A percentile compares a stretch with the other conserved stretches of the same genome.
These are phyloP conservation scores for Serendipita vermifera DNA, from an alignment of 768 basidiomycete genomes.

Conservation along the genomic window DNA sequence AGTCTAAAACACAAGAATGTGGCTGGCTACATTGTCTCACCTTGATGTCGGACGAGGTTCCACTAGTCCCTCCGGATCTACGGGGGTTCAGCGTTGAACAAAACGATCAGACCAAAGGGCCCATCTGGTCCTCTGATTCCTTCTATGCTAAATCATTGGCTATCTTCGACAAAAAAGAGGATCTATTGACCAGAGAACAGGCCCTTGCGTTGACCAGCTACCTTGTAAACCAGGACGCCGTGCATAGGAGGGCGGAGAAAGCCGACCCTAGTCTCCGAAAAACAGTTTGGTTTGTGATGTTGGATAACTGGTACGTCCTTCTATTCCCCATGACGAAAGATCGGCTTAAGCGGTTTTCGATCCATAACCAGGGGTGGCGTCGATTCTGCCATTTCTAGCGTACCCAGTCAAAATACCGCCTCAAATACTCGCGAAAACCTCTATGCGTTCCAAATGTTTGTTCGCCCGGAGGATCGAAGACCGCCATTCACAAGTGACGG, in stretches of 20 bases:
- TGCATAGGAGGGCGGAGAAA: too few relatives aligned
- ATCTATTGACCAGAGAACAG: neutral
- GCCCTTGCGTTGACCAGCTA: neutral
- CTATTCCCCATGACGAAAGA: neutral
- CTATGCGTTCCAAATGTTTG: neutral
- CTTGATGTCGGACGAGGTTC: neutral
- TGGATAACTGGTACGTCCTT: slow-evolving; percentile 2
- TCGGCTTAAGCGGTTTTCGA: neutral
- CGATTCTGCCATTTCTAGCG: neutral
- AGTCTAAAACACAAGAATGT: neutral
- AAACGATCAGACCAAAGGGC: too few relatives aligned
- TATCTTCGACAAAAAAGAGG: neutral
- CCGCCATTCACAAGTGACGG: neutral
- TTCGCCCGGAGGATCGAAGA: neutral
- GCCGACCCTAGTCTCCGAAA: neutral
- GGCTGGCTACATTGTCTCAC: neutral
- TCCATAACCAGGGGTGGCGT: neutral
- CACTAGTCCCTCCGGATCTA: neutral
- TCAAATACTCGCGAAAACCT: neutral
- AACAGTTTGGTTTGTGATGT: neutral
- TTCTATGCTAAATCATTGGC: neutral
- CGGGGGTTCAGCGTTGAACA: too few relatives aligned
- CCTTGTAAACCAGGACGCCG: too few relatives aligned
- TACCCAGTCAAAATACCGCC: neutral
- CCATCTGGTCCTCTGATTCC: neutral